Conservation (phyloP, 208 protist species). For the Strigomonas culicis region DNA sequence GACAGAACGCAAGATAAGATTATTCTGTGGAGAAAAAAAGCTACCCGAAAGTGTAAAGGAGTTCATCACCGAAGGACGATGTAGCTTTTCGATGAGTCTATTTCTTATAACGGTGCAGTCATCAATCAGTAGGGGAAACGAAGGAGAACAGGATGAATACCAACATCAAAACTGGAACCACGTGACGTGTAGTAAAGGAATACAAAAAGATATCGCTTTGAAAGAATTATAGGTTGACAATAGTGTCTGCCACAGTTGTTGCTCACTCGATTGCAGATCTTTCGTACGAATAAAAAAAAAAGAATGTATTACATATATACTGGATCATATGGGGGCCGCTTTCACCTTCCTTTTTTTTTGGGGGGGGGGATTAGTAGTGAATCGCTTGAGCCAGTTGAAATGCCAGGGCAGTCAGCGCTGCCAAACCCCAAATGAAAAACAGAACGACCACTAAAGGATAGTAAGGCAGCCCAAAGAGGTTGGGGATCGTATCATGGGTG, state of each 20-base stretch:
- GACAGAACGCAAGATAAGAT: slow-evolving; percentile 34
- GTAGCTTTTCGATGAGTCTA: background rate
- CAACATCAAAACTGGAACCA: background rate
- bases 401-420: slow-evolving; percentile 29
- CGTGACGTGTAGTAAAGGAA: background rate
- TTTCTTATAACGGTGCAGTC: background rate
- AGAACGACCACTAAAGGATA: slow-evolving; percentile 22
- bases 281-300: slow-evolving; percentile 2
- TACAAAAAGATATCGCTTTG: too few species aligned
- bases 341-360: too few species aligned
- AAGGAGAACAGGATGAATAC: background rate
- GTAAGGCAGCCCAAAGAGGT: slow-evolving; percentile 34
- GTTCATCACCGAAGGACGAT: background rate
- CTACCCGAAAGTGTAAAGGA: slow-evolving; percentile 21
- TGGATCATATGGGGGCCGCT: background rate
- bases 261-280: too few species aligned
- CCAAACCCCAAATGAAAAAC: slow-evolving; percentile 30
- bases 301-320: background rate
- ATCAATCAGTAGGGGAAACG: background rate
- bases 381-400: slow-evolving; percentile 37
- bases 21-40: slow-evolving; percentile 28
- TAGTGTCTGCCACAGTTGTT: too few species aligned
- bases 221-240: too few species aligned
- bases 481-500: slow-evolving; percentile 39
- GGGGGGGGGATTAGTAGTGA: slow-evolving; percentile 19